Conservation (phyloP, 768 basidiomycete species). For the Pholiota microspora region DNA sequence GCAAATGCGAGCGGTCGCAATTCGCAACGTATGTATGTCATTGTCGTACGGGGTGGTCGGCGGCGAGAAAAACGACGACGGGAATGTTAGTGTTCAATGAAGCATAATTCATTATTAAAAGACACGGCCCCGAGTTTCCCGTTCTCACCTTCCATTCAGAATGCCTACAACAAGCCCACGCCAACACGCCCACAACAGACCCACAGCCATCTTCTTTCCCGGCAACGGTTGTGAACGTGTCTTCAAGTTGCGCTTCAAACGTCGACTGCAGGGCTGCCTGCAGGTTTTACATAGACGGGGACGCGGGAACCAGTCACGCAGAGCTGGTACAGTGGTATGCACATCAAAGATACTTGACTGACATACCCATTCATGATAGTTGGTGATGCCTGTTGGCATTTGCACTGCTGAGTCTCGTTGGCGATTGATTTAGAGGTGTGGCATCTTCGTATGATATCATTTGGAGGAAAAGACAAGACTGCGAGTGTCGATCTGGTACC, state of each 20-base stretch:
- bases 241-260: too few species aligned
- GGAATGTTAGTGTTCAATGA: not conserved
- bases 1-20: not conserved
- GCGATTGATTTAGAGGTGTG: not conserved
- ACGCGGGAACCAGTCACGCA: too few species aligned
- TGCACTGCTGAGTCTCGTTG: not conserved
- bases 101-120: not conserved
- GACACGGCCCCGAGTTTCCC: not conserved
- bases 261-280: too few species aligned
- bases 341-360: not conserved
- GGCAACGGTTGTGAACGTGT: not conserved
- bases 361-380: not conserved
- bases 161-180: not conserved
- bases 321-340: not conserved
- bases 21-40: not conserved
- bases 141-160: not conserved
- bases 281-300: too few species aligned
- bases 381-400: not conserved
- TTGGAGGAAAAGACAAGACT: not conserved
- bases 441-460: not conserved
- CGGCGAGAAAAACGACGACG: not conserved
- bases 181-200: not conserved
- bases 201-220: not conserved
- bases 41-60: not conserved
- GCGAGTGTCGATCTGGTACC: not conserved